phyloP scores from a whole-genome alignment of 805 yeast genomes.

The Sugiyamaella smithiae region DNA sequence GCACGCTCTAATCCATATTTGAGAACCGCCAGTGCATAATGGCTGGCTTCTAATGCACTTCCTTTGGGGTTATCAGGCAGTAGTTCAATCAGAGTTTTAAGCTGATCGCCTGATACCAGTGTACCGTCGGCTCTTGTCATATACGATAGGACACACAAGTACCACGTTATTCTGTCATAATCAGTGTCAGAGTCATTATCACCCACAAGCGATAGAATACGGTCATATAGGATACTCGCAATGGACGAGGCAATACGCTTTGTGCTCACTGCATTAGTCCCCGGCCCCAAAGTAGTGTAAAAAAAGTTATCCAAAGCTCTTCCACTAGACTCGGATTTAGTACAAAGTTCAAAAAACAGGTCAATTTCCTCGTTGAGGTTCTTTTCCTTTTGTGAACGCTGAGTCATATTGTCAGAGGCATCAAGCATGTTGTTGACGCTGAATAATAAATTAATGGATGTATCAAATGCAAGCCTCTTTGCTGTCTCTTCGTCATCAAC shows the following conservation, averaged over 20 bases:
- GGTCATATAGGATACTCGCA: background rate
- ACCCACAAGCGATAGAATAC: background rate
- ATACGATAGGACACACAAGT: background rate
- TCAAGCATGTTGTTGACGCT: slow-evolving; percentile 40
- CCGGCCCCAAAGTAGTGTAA: background rate
- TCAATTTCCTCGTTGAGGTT: background rate
- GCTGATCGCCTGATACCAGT: slow-evolving; percentile 9
- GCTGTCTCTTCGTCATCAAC: slow-evolving; percentile 62
- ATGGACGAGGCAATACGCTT: background rate
- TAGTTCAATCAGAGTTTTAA: background rate
- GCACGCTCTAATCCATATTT: slow-evolving; percentile 46
- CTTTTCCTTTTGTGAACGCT: slow-evolving; percentile 10
- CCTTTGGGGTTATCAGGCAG: slow-evolving; percentile 4
- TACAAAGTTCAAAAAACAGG: background rate
- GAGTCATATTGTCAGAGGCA: slow-evolving; percentile 42
- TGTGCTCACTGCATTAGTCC: background rate
- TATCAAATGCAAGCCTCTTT: slow-evolving; percentile 1
- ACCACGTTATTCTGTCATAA: background rate
- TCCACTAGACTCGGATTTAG: background rate
- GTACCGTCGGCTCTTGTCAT: slow-evolving; percentile 9
- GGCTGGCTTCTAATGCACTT: slow-evolving; percentile 1
- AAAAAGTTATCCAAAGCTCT: background rate
- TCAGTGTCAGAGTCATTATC: background rate
- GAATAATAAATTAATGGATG: slow-evolving; percentile 22
- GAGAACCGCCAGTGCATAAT: slow-evolving; percentile 50